phyloP scores from a whole-genome alignment of 331 rosid species.

The Pyrus hybrid region DNA sequence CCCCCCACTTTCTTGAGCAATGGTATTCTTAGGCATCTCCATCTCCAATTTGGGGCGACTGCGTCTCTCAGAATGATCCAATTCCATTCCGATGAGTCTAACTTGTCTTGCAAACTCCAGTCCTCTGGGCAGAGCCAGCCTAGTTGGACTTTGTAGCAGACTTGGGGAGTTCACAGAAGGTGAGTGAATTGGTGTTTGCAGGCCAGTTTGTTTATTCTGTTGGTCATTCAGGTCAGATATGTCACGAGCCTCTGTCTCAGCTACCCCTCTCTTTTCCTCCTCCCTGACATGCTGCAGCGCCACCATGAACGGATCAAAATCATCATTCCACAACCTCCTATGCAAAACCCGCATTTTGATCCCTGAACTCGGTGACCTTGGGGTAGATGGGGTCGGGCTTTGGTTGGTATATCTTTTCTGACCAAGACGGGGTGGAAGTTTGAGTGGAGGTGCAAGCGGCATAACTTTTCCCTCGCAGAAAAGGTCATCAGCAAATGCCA shows the following conservation, averaged over 20 bases:
- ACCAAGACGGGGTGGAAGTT: constrained; percentile 72
- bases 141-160: constrained; percentile 1
- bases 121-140: constrained; percentile 48
- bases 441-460: constrained; percentile 57
- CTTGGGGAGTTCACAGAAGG: neutral
- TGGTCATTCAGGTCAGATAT: constrained; percentile 1
- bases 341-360: constrained; percentile 28
- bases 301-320: constrained; percentile 77
- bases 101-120: constrained; percentile 36
- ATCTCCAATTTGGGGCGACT: constrained; percentile 17
- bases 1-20: constrained; percentile 10
- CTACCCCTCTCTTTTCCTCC: constrained; percentile 24
- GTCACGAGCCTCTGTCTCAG: constrained; percentile 3
- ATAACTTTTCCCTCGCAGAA: constrained; percentile 67
- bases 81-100: constrained; percentile 26
- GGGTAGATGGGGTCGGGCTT: constrained; percentile 20
- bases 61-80: neutral
- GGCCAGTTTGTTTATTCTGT: neutral
- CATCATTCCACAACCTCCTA: constrained; percentile 56
- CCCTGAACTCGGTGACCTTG: constrained; percentile 35
- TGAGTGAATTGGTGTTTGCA: neutral
- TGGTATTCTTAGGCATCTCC: constrained; percentile 18
- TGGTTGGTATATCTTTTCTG: constrained; percentile 1
- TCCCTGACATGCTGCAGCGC: constrained; percentile 57
- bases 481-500: constrained; percentile 81